Evolutionary conservation across 805 yeast species (phyloP).

Genomic region (Metschnikowia koreensis): DNA sequence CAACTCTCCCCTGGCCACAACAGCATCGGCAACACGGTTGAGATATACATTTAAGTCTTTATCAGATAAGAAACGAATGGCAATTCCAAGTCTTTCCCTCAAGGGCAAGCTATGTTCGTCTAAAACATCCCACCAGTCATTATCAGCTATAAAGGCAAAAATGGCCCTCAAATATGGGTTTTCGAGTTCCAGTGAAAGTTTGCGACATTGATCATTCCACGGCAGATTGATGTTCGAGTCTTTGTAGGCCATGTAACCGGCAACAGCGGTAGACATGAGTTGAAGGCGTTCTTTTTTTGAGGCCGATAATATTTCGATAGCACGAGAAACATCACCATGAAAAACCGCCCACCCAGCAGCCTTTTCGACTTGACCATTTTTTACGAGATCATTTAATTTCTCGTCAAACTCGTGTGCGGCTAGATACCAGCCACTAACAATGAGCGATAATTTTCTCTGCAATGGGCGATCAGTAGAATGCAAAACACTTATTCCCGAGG

Average conservation of each 20-base stretch:
- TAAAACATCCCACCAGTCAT: slow-evolving; percentile 94
- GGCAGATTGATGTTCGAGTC: slow-evolving; percentile 60
- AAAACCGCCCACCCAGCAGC: slow-evolving; percentile 99
- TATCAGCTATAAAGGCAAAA: slow-evolving; percentile 90
- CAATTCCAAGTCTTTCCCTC: slow-evolving; percentile 87
- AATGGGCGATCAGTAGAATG: slow-evolving; percentile 50
- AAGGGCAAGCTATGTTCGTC: slow-evolving; percentile 87
- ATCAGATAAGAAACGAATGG: slow-evolving; percentile 80
- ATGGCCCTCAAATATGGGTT: slow-evolving; percentile 89
- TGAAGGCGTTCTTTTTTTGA: slow-evolving; percentile 68
- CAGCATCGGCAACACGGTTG: slow-evolving; percentile 65
- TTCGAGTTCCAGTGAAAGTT: slow-evolving; percentile 81
- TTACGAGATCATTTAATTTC: slow-evolving; percentile 55
- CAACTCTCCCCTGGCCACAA: slow-evolving; percentile 74
- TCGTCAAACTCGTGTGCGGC: slow-evolving; percentile 72
- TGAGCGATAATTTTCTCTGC: slow-evolving; percentile 75
- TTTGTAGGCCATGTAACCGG: slow-evolving; percentile 64
- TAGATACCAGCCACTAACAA: slow-evolving; percentile 89
- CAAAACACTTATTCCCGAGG: slow-evolving; percentile 46
- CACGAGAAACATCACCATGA: slow-evolving; percentile 80
- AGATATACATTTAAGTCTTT: slow-evolving; percentile 72
- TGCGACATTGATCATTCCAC: slow-evolving; percentile 92
- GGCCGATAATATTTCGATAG: slow-evolving; percentile 74
- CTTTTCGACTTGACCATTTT: slow-evolving; percentile 65
- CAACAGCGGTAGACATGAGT: slow-evolving; percentile 89